Evolutionary conservation across 371 early-diverging fungal genomes (phyloP), one percentile per base, ranked within the genome.

Genomic region (Saksenaea oblongispora): DNA sequence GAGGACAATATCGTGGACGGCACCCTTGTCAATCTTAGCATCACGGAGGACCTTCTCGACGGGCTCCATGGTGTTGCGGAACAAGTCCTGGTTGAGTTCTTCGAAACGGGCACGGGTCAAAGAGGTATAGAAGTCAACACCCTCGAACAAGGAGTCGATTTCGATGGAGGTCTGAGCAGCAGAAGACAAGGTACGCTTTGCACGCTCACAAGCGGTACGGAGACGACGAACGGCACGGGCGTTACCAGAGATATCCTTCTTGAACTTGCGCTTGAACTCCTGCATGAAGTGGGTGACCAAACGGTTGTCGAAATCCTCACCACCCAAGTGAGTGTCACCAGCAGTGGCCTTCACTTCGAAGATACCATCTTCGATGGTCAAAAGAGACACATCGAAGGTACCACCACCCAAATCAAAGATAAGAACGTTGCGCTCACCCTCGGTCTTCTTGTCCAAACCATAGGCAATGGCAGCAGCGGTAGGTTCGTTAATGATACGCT

Each of bases 91-190:
- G 88, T 93, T 91, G 59, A 99, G 89, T 80, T 97, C 95, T 85
- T 99, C 98, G 87, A 99, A 99, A 80, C 93, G 92, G 65, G 95
- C 95, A 82, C 98, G 94, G 66, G 98, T 95, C 78, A 99, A 86
- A 71, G 95, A 91, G 70, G 95, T 94, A 86, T 92, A 91, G 78
- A 95, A 91, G 69, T 97, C 96, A 66, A 88, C 78, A 79, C 96
- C 97, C 79, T 96, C 94, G 72, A 90, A 92, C 71, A 97, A 87
- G 44, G 95, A 95, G 85, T 97, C 96, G 62, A 97, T 93, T 83
- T 97, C 95, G 65, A 97, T 91, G 71, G 91, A 87, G 76, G 95
- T 91, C 73, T 91, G 91, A 58, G 93, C 88, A 59, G 94, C 84
- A 36, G 96, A 93, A 56, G 96, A 95, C 28, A 97, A 87, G 27